Conservation (phyloP, 495 filamentous ascomycete species). For the Rhizodiscina lignyota region DNA sequence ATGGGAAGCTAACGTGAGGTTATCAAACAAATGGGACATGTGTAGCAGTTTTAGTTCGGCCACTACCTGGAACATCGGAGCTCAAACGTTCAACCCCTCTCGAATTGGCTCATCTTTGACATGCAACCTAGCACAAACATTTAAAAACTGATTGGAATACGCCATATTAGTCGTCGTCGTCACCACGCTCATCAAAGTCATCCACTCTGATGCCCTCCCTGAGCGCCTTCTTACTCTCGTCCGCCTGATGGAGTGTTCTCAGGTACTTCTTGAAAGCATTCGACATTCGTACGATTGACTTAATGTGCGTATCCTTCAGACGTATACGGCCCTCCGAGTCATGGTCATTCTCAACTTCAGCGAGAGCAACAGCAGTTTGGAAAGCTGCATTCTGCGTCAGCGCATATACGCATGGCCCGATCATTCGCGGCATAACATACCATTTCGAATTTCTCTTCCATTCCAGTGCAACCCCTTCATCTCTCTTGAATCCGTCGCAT, state of each 20-base stretch:
- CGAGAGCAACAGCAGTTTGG: constrained; percentile 8
- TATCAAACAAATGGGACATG: too few relatives aligned
- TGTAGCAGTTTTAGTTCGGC: too few relatives aligned
- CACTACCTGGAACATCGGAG: too few relatives aligned
- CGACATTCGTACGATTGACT: constrained; percentile 2
- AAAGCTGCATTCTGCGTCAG: constrained; percentile 1
- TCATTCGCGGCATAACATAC: too few relatives aligned
- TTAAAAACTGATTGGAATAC: too few relatives aligned
- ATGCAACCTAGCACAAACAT: too few relatives aligned
- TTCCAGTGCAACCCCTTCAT: constrained; percentile 5
- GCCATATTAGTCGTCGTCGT: too few relatives aligned
- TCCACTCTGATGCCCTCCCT: constrained; percentile 6
- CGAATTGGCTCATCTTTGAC: too few relatives aligned
- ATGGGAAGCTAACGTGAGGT: too few relatives aligned
- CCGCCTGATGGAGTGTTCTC: constrained; percentile 5
- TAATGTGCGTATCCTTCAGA: constrained; percentile 1
- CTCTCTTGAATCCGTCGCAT: constrained; percentile 2
- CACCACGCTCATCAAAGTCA: constrained; percentile 5
- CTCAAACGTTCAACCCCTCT: too few relatives aligned
- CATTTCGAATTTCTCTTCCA: constrained; percentile 8
- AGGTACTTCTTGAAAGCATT: constrained; percentile 4
- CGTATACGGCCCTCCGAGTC: neutral
- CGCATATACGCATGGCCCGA: too few relatives aligned
- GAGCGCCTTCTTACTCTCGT: constrained; percentile 2
- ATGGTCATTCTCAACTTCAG: constrained; percentile 1